Evolutionary conservation across 331 rosid species (phyloP).

Genomic region (Pyrus hybrid): DNA sequence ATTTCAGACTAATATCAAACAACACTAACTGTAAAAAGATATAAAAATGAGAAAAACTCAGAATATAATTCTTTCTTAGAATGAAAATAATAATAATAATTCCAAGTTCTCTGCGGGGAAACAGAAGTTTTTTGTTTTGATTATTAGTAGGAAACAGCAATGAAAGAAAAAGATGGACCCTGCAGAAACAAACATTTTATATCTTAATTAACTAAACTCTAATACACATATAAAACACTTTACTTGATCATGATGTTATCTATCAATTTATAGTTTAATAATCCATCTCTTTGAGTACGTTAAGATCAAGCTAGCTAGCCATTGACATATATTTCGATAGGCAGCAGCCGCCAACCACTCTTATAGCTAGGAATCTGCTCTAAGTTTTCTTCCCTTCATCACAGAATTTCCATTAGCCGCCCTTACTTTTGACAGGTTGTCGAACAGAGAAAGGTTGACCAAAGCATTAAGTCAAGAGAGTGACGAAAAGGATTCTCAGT

Average conservation of each 20-base stretch:
- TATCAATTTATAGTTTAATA: no score
- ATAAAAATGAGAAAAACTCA: not conserved
- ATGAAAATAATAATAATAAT: not conserved
- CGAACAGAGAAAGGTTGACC: slow-evolving; percentile 15
- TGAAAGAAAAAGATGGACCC: not conserved
- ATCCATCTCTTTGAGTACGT: not conserved
- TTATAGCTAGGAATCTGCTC: not conserved
- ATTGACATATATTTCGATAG: not conserved
- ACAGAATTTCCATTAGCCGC: not conserved
- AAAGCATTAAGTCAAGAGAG: slow-evolving; percentile 9
- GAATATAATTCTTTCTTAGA: not conserved
- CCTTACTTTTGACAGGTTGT: not conserved
- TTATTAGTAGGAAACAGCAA: not conserved
- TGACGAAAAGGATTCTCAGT: slow-evolving; percentile 27
- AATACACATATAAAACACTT: not conserved
- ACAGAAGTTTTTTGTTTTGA: not conserved
- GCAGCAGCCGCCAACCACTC: not conserved
- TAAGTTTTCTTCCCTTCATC: slow-evolving; percentile 1
- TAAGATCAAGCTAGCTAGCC: not conserved
- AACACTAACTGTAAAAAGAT: not conserved
- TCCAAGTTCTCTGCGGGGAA: not conserved
- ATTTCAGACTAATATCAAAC: not conserved
- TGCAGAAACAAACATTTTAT: not conserved
- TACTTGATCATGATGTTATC: not conserved
- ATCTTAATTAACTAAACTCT: not conserved